A percentile compares a stretch with the other conserved stretches of the same genome.
Evolutionary conservation across 495 filamentous ascomycete genomes (phyloP).

Genomic region (Lindgomyces ingoldianus): DNA sequence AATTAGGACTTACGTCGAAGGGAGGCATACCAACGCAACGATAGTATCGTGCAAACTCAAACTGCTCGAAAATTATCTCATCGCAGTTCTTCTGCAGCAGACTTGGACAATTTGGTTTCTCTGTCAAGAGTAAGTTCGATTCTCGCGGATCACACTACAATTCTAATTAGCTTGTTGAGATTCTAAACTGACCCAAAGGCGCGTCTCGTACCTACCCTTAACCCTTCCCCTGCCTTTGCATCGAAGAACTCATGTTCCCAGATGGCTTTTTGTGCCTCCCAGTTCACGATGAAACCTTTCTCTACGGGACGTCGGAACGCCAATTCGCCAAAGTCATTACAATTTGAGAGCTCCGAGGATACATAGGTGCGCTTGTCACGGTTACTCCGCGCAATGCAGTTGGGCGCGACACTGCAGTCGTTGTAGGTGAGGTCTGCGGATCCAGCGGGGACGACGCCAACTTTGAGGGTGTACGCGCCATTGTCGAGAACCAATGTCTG

Average conservation of each 20-base stretch:
- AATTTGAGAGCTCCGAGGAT: slow-evolving; percentile 75
- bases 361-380: slow-evolving; percentile 77
- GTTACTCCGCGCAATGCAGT: slow-evolving; percentile 75
- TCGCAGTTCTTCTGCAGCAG: slow-evolving; percentile 85
- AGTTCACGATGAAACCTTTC: slow-evolving; percentile 93
- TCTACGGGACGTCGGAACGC: slow-evolving; percentile 87
- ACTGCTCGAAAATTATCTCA: slow-evolving; percentile 97
- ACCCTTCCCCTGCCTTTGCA: slow-evolving; percentile 60
- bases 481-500: slow-evolving; percentile 90
- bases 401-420: slow-evolving; percentile 73
- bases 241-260: slow-evolving; percentile 92
- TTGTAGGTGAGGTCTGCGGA: slow-evolving; percentile 36
- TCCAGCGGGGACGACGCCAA: slow-evolving; percentile 65
- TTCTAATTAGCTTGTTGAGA: neutral
- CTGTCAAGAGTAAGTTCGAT: slow-evolving; percentile 79
- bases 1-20: neutral
- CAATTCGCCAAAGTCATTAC: slow-evolving; percentile 87
- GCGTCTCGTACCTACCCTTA: slow-evolving; percentile 28
- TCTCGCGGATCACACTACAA: slow-evolving; percentile 70
- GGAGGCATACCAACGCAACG: slow-evolving; percentile 66
- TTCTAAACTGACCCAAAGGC: neutral
- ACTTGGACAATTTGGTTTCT: slow-evolving; percentile 85
- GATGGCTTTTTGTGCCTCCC: slow-evolving; percentile 93
- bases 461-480: slow-evolving; percentile 91
- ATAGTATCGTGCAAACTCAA: slow-evolving; percentile 86